Evolutionary conservation across 331 rosid genomes (phyloP), one percentile per base, ranked within the genome.

Genomic region (Quercus lobata): DNA sequence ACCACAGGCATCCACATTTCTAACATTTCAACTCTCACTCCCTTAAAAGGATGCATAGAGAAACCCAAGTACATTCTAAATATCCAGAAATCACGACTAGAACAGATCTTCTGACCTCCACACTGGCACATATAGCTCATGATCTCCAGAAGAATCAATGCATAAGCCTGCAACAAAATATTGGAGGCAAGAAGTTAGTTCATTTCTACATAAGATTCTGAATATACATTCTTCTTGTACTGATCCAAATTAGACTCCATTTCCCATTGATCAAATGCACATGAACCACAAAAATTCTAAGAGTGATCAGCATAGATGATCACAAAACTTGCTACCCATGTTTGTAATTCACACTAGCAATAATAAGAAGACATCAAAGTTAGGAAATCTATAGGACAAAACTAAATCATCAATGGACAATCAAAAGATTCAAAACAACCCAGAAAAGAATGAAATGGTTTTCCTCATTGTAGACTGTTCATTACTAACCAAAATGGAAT

Each of bases 81-180:
- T 32, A 78, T 82, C 91, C 80, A 83, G 83, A 85, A 81, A 81
- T 84, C 81, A 80, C 71, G 19, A 22, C 57, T 29, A 24, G 90
- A 83, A 75, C 79, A 72, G 72, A 89, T 86, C 82, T 83, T 81
- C 72, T 71, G 85, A 79, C 86, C 89, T 80, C 92, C 91, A 61
- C 57, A 71, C 81, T 80, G 89, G 21, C 87, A 80, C 84, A 81
- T 37, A 77, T 79, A 73, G 71, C 77, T 84, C 93, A 83, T 84
- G 80, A 78, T 66, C 57, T 72, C 84, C 74, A 63, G 69, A 56
- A 56, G 65, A 83, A 81, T 80, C 87, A 82, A 73, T 69, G 78
- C 68, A 69, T 70, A 37, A 30, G 69, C 89, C 89, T 87, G 88
- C 86, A 86, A 84, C 56, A 79, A 25, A 72, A 80, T 29, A 70